phyloP scores from a whole-genome alignment of 208 protist species.

The Leishmania arabica region DNA sequence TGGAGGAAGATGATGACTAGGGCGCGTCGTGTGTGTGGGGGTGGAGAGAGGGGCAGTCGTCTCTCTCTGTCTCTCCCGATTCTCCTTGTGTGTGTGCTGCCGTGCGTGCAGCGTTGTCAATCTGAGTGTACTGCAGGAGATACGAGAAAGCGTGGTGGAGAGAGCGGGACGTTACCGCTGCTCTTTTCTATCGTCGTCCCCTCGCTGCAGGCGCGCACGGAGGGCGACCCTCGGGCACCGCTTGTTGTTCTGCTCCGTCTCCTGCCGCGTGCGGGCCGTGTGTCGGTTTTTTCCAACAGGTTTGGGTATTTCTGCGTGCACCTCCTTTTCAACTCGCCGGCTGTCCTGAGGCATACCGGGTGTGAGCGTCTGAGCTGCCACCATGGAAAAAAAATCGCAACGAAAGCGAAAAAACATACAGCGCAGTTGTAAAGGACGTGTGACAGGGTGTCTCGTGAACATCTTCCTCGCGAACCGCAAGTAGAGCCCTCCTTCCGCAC shows the following conservation, averaged over 20 bases:
- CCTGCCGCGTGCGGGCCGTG: background rate
- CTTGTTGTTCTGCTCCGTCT: background rate
- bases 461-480: background rate
- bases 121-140: background rate
- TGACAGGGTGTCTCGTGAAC: background rate
- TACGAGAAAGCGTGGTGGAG: background rate
- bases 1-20: constrained; percentile 90
- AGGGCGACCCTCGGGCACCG: background rate
- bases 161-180: too few species aligned
- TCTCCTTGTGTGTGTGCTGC: background rate
- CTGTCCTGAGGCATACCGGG: background rate
- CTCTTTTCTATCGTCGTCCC: background rate
- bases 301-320: background rate
- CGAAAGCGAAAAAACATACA: background rate
- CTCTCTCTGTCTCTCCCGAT: background rate
- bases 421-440: background rate
- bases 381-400: background rate
- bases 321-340: background rate
- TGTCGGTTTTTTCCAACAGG: background rate
- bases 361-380: background rate
- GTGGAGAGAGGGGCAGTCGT: background rate
- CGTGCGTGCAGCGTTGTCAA: background rate
- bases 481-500: background rate
- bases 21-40: background rate
- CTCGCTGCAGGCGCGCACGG: background rate